Conservation (phyloP, 2,329 filamentous ascomycete genomes). For the Scedosporium apiospermum region DNA sequence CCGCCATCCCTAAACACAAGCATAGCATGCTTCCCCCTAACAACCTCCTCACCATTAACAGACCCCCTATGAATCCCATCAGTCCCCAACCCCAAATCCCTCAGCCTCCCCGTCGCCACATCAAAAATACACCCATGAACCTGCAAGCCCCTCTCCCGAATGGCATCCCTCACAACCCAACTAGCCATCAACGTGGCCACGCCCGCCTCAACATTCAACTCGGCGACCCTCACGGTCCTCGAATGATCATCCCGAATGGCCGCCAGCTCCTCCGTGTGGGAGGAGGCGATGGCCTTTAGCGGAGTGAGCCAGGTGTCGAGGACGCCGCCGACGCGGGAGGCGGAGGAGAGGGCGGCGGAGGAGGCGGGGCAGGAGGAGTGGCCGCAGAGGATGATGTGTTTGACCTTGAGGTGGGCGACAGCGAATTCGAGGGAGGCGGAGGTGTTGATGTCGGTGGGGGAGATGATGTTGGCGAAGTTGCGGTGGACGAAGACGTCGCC, state of each 20-base stretch:
- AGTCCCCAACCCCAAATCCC: conserved; percentile 38
- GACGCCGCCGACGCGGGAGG: conserved; percentile 38
- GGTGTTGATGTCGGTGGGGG: conserved; percentile 64
- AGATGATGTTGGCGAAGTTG: conserved; percentile 81
- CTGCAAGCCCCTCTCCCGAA: conserved; percentile 58
- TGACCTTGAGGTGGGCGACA: conserved; percentile 60
- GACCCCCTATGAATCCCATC: conserved; percentile 12
- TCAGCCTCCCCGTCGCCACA: conserved; percentile 36
- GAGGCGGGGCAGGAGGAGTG: conserved; percentile 62
- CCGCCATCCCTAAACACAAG: conserved; percentile 37
- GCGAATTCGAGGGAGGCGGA: conserved; percentile 72
- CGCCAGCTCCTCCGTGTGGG: conserved; percentile 46
- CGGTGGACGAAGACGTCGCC: conserved; percentile 85
- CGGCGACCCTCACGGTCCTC: conserved; percentile 53
- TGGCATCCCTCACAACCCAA: conserved; percentile 58
- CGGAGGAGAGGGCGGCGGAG: conserved; percentile 40
- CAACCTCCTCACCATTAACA: conserved; percentile 21
- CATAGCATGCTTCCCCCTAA: conserved; percentile 38
- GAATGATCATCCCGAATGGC: conserved; percentile 42
- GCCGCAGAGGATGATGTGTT: conserved; percentile 62
- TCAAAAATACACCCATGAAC: conserved; percentile 76
- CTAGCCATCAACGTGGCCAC: conserved; percentile 61
- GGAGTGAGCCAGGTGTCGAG: conserved; percentile 47
- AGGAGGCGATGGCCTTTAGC: conserved; percentile 31
- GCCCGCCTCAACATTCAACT: conserved; percentile 66